Percentiles rank a stretch among this genome's conserved stretches.
phyloP scores from a whole-genome alignment of 352 stramenopile species.

The Globisporangium echinulatum region DNA sequence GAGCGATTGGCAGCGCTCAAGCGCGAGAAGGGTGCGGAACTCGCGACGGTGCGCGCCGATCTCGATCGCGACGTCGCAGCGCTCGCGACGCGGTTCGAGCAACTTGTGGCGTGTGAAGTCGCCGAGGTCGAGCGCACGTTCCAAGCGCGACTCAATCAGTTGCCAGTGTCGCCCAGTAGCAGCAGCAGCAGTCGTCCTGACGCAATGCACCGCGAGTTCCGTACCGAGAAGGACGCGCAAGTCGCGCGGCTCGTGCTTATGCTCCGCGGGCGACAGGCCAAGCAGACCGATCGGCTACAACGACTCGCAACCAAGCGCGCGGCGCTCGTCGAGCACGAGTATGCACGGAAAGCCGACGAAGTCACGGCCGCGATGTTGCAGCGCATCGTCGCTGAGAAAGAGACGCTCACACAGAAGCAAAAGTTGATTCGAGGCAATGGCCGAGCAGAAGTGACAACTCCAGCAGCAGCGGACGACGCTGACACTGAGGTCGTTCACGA shows the following conservation, averaged over 20 bases:
- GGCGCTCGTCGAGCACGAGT: conserved; percentile 44
- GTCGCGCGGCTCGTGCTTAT: conserved; percentile 38
- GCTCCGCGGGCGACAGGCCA: conserved; percentile 30
- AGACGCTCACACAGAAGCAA: conserved; percentile 32
- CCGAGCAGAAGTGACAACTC: background rate
- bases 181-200: background rate
- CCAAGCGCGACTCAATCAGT: conserved; percentile 7
- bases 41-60: conserved; percentile 20
- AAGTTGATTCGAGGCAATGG: conserved; percentile 12
- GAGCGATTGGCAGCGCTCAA: conserved; percentile 36
- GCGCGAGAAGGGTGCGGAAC: conserved; percentile 26
- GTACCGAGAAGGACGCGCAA: conserved; percentile 33
- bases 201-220: conserved; percentile 1
- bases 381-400: conserved; percentile 42
- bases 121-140: conserved; percentile 30
- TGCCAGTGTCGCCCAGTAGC: conserved; percentile 7
- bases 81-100: conserved; percentile 12
- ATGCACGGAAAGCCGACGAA: conserved; percentile 34
- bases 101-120: conserved; percentile 26
- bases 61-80: conserved; percentile 3
- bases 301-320: conserved; percentile 17
- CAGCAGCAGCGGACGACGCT: too few species aligned
- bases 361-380: conserved; percentile 45
- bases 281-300: conserved; percentile 19
- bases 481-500: too few species aligned